Conservation (phyloP, 352 stramenopile genomes). For the Phytophthora ramorum region DNA sequence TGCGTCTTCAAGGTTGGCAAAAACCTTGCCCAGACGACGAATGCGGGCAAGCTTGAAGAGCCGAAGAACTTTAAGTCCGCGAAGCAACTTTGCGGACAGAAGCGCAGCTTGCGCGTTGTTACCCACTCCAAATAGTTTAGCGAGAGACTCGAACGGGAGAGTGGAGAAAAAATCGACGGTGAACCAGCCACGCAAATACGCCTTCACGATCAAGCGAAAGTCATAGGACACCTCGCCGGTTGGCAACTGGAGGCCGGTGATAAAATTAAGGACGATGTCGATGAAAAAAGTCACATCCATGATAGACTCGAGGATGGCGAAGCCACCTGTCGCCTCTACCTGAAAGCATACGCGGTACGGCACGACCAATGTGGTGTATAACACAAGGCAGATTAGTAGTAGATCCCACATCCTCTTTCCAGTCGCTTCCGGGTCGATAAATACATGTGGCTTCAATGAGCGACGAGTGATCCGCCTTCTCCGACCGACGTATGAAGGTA, state of each 20-base stretch:
- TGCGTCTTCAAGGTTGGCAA: conserved; percentile 84
- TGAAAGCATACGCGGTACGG: conserved; percentile 84
- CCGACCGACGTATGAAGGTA: conserved; percentile 54
- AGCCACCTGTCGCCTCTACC: conserved; percentile 56
- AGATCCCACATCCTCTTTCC: conserved; percentile 75
- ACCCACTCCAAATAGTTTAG: conserved; percentile 44
- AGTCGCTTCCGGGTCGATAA: conserved; percentile 69
- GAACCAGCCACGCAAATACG: conserved; percentile 87
- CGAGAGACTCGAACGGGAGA: conserved; percentile 73
- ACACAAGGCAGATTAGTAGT: conserved; percentile 63
- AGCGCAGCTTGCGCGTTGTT: conserved; percentile 46
- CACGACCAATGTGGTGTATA: conserved; percentile 82
- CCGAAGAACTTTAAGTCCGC: conserved; percentile 84
- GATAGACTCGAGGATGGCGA: conserved; percentile 55
- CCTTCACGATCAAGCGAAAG: conserved; percentile 45
- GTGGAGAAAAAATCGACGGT: conserved; percentile 87
- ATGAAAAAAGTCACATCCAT: conserved; percentile 77
- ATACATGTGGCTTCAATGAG: conserved; percentile 44
- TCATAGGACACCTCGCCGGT: conserved; percentile 73
- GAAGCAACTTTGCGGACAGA: conserved; percentile 79
- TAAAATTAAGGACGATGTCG: conserved; percentile 85
- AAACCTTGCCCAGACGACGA: conserved; percentile 87
- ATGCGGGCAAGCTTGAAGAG: conserved; percentile 92
- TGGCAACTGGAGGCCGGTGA: conserved; percentile 72
- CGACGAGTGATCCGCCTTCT: conserved; percentile 39